Evolutionary conservation across 257 asterid species (phyloP), one percentile per base, ranked within the genome.

Genomic region (Anisodus tanguticus): DNA sequence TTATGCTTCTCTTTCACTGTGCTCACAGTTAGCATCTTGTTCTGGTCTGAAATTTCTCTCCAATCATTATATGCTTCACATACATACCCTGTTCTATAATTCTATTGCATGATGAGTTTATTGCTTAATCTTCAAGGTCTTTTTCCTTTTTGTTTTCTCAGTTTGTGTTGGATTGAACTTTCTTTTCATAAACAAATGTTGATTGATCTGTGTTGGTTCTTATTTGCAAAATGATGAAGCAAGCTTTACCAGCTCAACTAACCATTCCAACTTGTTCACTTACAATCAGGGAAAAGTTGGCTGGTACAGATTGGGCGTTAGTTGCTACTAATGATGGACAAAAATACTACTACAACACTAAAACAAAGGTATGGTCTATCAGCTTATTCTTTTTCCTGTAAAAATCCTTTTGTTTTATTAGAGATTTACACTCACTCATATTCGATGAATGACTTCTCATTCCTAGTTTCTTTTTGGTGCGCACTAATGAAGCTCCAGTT

Each of bases 291-390:
- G 97, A 95, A 92, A 97, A 91, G 87, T 83, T 97, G 88, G 85
- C 90, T 57, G 97, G 97, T 84, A 92, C 98, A 70, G 98, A 97
- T 85, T 97, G 99, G 99, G 89, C 91, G 82, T 85, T 90, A 85
- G 97, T 97, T 86, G 88, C 92, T 86, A 95, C 98, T 74, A 93
- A 95, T 88, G 97, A 97, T 89, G 97, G 97, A 86, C 93, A 94
- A 88, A 93, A 66, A 69, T 97, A 95, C 88, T 97, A 95, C 91
- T 91, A 95, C 90, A 93, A 95, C 86, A 83, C 91, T 55, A 88
- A 83, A 76, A 93, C 98, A 83, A 92, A 95, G 99, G 99, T 94
- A 78, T 51, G 83, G 35, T 82, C 54, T 47, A 55, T 68, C 16
- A 82, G 81, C 84, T 35, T 62, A 54, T 16, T 55, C 39, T 53